Evolutionary conservation across 441 rosid genomes (phyloP).

Genomic region (Euphorbia corollata): DNA sequence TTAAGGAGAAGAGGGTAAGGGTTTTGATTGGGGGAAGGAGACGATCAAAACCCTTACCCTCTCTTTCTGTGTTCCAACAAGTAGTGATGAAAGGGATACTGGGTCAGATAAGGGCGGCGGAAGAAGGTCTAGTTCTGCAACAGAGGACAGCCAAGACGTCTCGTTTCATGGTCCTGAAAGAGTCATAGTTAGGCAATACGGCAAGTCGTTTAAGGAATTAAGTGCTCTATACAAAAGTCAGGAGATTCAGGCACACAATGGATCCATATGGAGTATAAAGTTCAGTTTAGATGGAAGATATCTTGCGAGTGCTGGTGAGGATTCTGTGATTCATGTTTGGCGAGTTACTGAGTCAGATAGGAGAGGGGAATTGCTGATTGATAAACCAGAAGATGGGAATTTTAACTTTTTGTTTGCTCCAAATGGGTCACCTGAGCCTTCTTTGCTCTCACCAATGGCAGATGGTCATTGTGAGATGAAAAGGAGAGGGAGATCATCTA

Average conservation of each 20-base stretch:
- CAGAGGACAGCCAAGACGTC: constrained; percentile 90
- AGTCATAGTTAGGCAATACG: constrained; percentile 50
- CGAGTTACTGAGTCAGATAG: constrained; percentile 56
- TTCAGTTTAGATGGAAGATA: constrained; percentile 75
- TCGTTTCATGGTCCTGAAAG: constrained; percentile 68
- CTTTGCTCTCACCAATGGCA: constrained; percentile 44
- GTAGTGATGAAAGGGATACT: constrained; percentile 86
- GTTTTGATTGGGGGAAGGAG: too few relatives aligned
- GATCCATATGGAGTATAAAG: constrained; percentile 75
- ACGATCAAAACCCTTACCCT: too few relatives aligned
- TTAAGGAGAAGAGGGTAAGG: too few relatives aligned
- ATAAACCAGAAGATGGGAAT: constrained; percentile 63
- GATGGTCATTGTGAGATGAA: constrained; percentile 48
- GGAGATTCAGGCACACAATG: constrained; percentile 67
- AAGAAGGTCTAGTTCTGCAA: constrained; percentile 96
- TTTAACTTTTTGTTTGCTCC: constrained; percentile 36
- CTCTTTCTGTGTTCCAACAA: too few relatives aligned
- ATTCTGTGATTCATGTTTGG: constrained; percentile 73
- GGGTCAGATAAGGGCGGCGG: constrained; percentile 89
- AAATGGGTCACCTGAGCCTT: constrained; percentile 56
- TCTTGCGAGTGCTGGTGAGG: constrained; percentile 90
- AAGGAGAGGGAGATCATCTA: constrained; percentile 44
- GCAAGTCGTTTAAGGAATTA: constrained; percentile 63
- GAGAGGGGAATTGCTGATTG: constrained; percentile 58
- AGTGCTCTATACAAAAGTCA: constrained; percentile 63